Evolutionary conservation across 2,329 filamentous ascomycete genomes (phyloP), one percentile per base, ranked within the genome.

Genomic region (Trichoderma sp.): DNA sequence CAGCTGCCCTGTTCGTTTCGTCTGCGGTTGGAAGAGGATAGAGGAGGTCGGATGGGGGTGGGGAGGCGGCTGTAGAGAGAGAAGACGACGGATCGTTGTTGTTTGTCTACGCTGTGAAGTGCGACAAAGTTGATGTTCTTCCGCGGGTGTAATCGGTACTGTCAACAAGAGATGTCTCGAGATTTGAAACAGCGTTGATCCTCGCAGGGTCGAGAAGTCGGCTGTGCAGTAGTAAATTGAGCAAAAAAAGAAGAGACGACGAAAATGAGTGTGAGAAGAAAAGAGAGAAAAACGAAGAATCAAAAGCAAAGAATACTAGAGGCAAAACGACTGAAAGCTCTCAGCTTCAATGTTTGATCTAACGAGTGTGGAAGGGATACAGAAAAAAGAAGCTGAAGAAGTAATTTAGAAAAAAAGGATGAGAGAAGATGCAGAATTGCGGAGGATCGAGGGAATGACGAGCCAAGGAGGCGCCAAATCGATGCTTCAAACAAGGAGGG

Each of bases 381-480:
- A 20, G 43, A 30, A 62, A 64, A 64, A 68, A 39, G 17, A 62
- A 58, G 64, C 47, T 53, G 28, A 30, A 57, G 36, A 53, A 64
- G 36, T 26, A 17, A 58, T 28, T 23, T 43, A 57, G 34, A 50
- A 30, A 26, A 28, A 43, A 30, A 67, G 26, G 55, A 32, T 26
- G 23, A 59, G 62, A 50, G 36, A 57, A 57, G 50, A 67, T 67
- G 64, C 50, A 67, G 66, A 68, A 32, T 68, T 68, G 66, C 36
- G 55, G 55, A 68, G 66, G 66, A 68, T 68, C 36, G 55, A 59
- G 20, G 65, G 23, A 68, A 34, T 58, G 53, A 59, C 36, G 39
- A 68, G 55, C 66, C 53, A 32, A 68, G 66, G 66, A 68, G 66
- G 55, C 66, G 66, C 66, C 66, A 68, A 68, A 68, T 68, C 55